Percentiles rank a stretch among this genome's conserved stretches.
Conservation (phyloP, 2,329 filamentous ascomycete genomes). For the Trichoderma brevicompactum region DNA sequence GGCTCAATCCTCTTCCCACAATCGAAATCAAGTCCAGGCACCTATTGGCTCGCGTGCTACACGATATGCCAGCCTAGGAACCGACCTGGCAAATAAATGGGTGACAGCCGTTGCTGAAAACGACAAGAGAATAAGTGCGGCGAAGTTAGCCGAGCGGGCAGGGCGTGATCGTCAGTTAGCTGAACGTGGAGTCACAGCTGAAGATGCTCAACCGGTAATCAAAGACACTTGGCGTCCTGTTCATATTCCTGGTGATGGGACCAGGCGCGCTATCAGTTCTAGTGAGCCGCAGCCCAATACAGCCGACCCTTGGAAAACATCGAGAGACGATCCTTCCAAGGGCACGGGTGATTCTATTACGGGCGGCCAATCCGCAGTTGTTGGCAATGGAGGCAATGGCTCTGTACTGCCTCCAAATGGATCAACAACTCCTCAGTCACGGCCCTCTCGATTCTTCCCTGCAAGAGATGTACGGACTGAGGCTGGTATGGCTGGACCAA, state of each 20-base stretch:
- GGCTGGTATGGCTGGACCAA: slow-evolving; percentile 44
- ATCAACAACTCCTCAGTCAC: slow-evolving; percentile 49
- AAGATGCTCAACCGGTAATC: slow-evolving; percentile 53
- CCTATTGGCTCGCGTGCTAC: slow-evolving; percentile 42
- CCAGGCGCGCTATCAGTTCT: slow-evolving; percentile 37
- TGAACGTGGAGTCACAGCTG: slow-evolving; percentile 50
- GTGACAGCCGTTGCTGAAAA: slow-evolving; percentile 49
- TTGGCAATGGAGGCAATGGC: slow-evolving; percentile 35
- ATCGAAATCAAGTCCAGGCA: slow-evolving; percentile 39
- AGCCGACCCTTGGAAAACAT: slow-evolving; percentile 39
- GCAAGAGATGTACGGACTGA: slow-evolving; percentile 54
- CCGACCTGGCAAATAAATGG: slow-evolving; percentile 49
- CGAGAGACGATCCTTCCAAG: slow-evolving; percentile 37
- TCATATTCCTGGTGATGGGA: slow-evolving; percentile 45
- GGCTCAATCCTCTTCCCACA: slow-evolving; percentile 35
- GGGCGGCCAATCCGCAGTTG: slow-evolving; percentile 37
- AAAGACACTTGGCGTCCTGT: slow-evolving; percentile 60
- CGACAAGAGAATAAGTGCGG: slow-evolving; percentile 51
- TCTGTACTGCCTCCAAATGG: slow-evolving; percentile 39
- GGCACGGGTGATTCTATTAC: slow-evolving; percentile 34
- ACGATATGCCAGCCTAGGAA: slow-evolving; percentile 36
- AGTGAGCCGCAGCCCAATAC: slow-evolving; percentile 39
- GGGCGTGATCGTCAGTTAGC: slow-evolving; percentile 51
- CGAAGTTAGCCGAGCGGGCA: slow-evolving; percentile 45
- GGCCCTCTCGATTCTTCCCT: slow-evolving; percentile 67